Evolutionary conservation across 2,329 filamentous ascomycete species (phyloP).

Genomic region (Monilinia polystroma): DNA sequence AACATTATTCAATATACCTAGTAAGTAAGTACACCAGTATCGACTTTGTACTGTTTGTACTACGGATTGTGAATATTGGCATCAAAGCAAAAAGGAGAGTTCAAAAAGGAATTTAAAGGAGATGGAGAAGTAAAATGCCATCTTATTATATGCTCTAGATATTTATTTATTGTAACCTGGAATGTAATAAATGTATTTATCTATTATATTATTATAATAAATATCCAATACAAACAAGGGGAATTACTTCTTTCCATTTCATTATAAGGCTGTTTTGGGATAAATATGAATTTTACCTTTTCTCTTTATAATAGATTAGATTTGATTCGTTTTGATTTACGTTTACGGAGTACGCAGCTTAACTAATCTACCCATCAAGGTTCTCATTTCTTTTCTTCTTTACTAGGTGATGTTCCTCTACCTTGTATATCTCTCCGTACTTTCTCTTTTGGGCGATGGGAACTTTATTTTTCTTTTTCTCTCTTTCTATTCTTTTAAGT

Average conservation of each 20-base stretch:
- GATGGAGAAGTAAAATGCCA: too few species aligned
- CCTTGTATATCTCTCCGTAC: not conserved
- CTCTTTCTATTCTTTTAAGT: not conserved
- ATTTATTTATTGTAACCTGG: too few species aligned
- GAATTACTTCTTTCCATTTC: not conserved
- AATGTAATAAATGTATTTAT: too few species aligned
- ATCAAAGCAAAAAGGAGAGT: too few species aligned
- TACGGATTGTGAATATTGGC: too few species aligned
- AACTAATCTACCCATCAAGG: slow-evolving; percentile 11
- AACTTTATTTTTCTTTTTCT: not conserved
- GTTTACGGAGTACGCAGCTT: not conserved
- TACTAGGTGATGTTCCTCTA: too few species aligned
- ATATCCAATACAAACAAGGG: not conserved
- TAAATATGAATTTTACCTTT: not conserved
- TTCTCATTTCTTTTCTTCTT: slow-evolving; percentile 2
- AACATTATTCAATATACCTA: not conserved
- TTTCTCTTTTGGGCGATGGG: not conserved
- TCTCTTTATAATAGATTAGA: not conserved
- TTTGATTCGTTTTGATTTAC: not conserved
- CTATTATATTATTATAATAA: not conserved
- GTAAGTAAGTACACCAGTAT: too few species aligned
- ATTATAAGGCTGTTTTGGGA: slow-evolving; percentile 3
- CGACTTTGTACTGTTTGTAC: too few species aligned
- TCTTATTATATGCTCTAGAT: not conserved
- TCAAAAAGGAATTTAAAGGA: too few species aligned